Base-by-base conservation (phyloP, 345 rosid species). In the Chamaenerion angustifolium region DNA sequence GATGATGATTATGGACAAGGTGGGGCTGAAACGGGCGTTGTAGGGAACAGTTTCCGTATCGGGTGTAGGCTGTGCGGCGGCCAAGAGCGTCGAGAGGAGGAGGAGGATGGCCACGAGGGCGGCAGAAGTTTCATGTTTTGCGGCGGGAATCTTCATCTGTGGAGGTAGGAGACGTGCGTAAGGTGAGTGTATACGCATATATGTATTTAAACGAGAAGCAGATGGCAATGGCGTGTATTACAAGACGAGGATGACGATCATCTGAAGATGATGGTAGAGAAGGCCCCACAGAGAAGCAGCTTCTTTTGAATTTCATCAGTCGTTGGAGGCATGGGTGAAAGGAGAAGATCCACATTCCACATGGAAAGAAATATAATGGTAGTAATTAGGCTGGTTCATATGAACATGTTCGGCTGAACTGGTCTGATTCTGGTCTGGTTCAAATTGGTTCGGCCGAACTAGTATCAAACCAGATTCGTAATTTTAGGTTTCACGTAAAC, bases 1-100 rank as follows among this genome's bases (percentile, higher is more conserved):
- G 14, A 85, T 83, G 27, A 93, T 59, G 51, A 93, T 81, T 5
- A 93, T 64, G 0, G 85, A 94, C 88, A 93, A 64, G 46, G 92
- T 72, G 5, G 99, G 94, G 42, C 76, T 80, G 66, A 85, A 71
- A 10, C 59, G 67, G 1, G 63, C 55, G 63, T 76, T 27, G 43
- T 68, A 76, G 27, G 16, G 2, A 11, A 19, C 11, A 14, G 46
- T 6, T 10, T 43, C 6, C 16, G 27, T 0, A 60, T 42, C 3
- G 69, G 18, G 14, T 17, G 1, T 9, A 21, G 52, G 0, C 56
- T 68, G 79, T 10, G 71, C 64, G 12, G 65, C 37, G 8, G 51
- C 58, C 16, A 42, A 23, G 51, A 42, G 63, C 42, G 37, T 2
- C 3, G 57, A 6, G 40, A 17, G 25, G 12, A 41, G 17, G 12